Evolutionary conservation across 805 yeast species (phyloP).

Genomic region (Tetrapisispora fleetii): DNA sequence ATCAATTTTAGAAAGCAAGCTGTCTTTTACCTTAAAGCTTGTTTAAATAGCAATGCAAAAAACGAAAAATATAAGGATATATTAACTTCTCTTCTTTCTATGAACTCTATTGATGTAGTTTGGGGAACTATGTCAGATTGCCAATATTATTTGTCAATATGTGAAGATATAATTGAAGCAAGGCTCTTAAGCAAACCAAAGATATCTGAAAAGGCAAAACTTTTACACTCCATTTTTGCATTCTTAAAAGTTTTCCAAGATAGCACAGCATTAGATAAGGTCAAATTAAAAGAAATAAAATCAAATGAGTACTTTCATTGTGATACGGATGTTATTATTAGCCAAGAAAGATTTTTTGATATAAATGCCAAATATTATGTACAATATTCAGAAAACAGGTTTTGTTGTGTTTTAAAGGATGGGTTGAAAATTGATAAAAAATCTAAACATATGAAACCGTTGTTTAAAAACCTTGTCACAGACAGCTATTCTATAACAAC

Average conservation of each 20-base stretch:
- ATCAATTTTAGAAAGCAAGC: constrained; percentile 69
- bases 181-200: constrained; percentile 58
- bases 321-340: not conserved
- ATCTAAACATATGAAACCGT: constrained; percentile 20
- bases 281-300: constrained; percentile 7
- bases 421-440: not conserved
- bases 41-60: constrained; percentile 42
- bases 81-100: constrained; percentile 69
- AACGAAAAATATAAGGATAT: constrained; percentile 74
- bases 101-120: constrained; percentile 81
- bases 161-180: constrained; percentile 63
- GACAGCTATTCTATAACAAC: constrained; percentile 24
- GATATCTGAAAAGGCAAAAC: constrained; percentile 64
- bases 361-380: not conserved
- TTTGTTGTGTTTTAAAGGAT: not conserved
- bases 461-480: constrained; percentile 35
- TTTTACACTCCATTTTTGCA: constrained; percentile 69
- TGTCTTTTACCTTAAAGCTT: constrained; percentile 49
- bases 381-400: not conserved
- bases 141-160: constrained; percentile 60
- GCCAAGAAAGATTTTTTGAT: not conserved
- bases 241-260: constrained; percentile 69
- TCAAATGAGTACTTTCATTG: not conserved
- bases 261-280: constrained; percentile 40
- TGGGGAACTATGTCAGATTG: constrained; percentile 90